Evolutionary conservation across 2,329 filamentous ascomycete species (phyloP), one percentile per base, ranked within the genome.

Genomic region (Epichloe aotearoae): DNA sequence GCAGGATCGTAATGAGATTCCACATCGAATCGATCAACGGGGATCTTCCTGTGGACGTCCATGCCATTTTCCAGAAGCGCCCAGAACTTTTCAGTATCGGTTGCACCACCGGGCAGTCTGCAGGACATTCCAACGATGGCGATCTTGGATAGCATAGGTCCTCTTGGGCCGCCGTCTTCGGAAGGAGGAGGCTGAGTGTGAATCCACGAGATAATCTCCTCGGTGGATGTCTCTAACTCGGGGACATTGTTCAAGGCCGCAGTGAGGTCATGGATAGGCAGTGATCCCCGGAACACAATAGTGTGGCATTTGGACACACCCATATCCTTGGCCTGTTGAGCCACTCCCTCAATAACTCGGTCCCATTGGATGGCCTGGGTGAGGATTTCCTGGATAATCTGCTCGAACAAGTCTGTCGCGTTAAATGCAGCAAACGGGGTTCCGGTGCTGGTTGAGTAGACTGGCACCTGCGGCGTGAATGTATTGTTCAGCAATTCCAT

Each of bases 71-170:
- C 38, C 12, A 48, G 46, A 6, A 48, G 7, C 17, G 41, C 38
- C 46, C 46, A 48, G 38, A 48, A 48, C 17, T 48, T 65, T 4
- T 66, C 66, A 11, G 55, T 64, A 8, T 74, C 17, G 11, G 10
- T 75, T 0, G 65, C 65, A 4, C 64, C 66, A 5, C 71, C 71
- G 1, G 72, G 70, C 20, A 74, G 68, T 0, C 72, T 62, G 33
- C 72, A 72, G 1, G 66, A 66, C 56, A 67, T 69, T 49, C 88
- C 88, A 36, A 95, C 84, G 55, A 95, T 89, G 52, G 88, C 88
- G 55, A 95, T 79, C 66, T 89, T 90, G 2, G 61, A 61, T 10
- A 61, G 20, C 14, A 15, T n/a, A 12, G 11, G 40, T 33, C 6
- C 41, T 39, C 12, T 46, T 20, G 10, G 52, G 52, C 12, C 11